Base-by-base conservation (phyloP, 2,329 filamentous ascomycete genomes). In the Juglanconis sp. region DNA sequence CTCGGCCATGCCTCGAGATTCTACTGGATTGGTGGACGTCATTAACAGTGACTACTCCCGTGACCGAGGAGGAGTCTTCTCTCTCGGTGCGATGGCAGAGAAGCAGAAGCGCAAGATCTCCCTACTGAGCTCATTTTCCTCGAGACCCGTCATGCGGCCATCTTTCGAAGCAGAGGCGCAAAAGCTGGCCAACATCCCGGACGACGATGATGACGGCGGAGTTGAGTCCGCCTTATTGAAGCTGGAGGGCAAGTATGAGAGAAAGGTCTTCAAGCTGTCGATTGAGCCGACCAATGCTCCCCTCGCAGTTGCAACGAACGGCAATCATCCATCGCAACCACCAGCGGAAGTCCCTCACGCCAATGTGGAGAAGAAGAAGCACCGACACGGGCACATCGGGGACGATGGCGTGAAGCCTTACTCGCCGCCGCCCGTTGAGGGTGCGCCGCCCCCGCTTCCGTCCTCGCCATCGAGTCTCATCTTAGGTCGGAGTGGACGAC, bases 171-270 rank as follows among this genome's bases (percentile, higher is more conserved):
- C 84, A 3, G 92, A 96, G 68, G 91, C 96, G 1, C 87, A 93
- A 61, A 91, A 91, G 67, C 84, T 99, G 57, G 91, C 93, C 2
- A 87, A 90, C 58, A 91, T 98, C 32, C 92, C 94, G 0, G 93
- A 97, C 69, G 91, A 96, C 42, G 83, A 87, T 63, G 88, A 89
- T 50, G 91, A 96, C 69, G 92, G 92, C 6, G 94, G 94, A 11
- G 87, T 98, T 32, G 95, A 98, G 70, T 92, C 93, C n/a, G 91
- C 95, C 0, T 74, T 99, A 54, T 76, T 93, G 67, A 99, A 98
- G 69, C 81, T 99, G 0, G 95, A 99, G 76, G 95, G 95, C 9
- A 94, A 86, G 66, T 95, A 88, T 67, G 83, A 88, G 70, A 87
- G 81, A 66, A 84, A 73, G 66, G 64, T 71, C 0, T 71, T 71